A percentile compares a stretch with the other conserved stretches of the same genome.
Evolutionary conservation across 2,329 filamentous ascomycete species (phyloP).

Genomic region (Colletotrichum eleusines): DNA sequence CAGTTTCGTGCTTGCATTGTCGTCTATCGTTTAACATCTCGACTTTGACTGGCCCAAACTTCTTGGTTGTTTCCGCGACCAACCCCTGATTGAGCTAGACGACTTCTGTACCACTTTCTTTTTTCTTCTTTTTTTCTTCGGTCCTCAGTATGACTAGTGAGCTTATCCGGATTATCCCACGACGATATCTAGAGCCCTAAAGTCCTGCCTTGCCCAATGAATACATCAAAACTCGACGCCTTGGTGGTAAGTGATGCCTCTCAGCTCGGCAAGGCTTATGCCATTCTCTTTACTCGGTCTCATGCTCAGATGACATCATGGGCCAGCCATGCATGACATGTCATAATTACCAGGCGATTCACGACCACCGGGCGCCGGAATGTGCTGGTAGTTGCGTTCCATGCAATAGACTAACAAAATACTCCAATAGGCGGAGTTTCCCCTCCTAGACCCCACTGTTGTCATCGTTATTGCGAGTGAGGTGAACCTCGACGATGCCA

Average conservation of each 20-base stretch:
- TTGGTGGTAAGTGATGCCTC: constrained; percentile 32
- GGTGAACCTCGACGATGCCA: constrained; percentile 70
- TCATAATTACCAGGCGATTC: background rate
- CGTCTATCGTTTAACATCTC: background rate
- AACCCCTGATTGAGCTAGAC: background rate
- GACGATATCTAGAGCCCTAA: constrained; percentile 39
- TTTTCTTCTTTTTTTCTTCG: background rate
- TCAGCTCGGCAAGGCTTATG: background rate
- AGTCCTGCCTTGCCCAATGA: constrained; percentile 15
- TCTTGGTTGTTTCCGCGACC: constrained; percentile 4
- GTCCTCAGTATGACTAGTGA: constrained; percentile 34
- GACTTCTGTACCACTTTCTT: background rate
- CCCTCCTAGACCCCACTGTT: constrained; percentile 81
- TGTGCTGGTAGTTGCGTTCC: background rate
- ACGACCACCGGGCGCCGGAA: background rate
- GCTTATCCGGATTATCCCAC: constrained; percentile 26
- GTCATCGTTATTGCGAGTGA: constrained; percentile 82
- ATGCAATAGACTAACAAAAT: background rate
- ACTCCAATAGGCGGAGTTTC: constrained; percentile 45
- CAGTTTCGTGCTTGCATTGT: background rate
- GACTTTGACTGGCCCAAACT: background rate
- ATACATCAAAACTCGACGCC: constrained; percentile 34
- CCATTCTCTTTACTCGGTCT: background rate
- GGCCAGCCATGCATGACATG: background rate
- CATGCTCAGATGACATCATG: background rate